Evolutionary conservation across 2,329 filamentous ascomycete genomes (phyloP), one percentile per base, ranked within the genome.

Genomic region (Diaporthe eres): DNA sequence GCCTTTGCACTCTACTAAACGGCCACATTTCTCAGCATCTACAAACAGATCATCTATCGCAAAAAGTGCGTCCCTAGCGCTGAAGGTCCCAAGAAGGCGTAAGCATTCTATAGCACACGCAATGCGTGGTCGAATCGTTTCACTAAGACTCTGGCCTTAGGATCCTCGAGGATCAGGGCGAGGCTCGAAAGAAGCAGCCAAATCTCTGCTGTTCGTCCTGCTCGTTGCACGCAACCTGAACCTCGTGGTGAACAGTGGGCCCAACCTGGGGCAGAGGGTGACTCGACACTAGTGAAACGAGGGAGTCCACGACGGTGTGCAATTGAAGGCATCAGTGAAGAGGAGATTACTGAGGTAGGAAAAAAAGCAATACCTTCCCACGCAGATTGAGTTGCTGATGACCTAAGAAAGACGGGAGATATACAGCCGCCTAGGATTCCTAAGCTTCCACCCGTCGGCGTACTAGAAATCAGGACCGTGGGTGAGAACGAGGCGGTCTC

Each of bases 131-230:
- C 12, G 28, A 19, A 57, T 57, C 15, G 28, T 34, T 19, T 57
- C 5, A 57, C 53, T 57, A 57, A 57, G 28, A 34, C 53, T 57
- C 53, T 57, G 53, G 15, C 53, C 5, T 57, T 19, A 57, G 53
- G 53, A 57, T 57, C 53, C 34, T 31, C 53, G 15, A 57, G 53
- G 53, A 57, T 57, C 53, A 57, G 28, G 53, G 25, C 25, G 28
- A 31, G 53, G 25, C 25, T 57, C 28, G 53, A 57, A 31, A 57
- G 28, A 57, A 34, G 28, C 9, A 76, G 76, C 68, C 71, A 65
- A 44, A 34, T 68, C 39, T 79, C 81, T 34, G 15, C 28, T 34
- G 28, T 57, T 15, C 28, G 28, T 34, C 15, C 15, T 57, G 53
- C 28, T 57, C 17, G 3, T 57, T 17, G 5, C 28, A 37, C 28